A percentile compares a stretch with the other conserved stretches of the same genome.
Conservation (phyloP, 495 filamentous ascomycete species). For the Penicillium longicatenatum region DNA sequence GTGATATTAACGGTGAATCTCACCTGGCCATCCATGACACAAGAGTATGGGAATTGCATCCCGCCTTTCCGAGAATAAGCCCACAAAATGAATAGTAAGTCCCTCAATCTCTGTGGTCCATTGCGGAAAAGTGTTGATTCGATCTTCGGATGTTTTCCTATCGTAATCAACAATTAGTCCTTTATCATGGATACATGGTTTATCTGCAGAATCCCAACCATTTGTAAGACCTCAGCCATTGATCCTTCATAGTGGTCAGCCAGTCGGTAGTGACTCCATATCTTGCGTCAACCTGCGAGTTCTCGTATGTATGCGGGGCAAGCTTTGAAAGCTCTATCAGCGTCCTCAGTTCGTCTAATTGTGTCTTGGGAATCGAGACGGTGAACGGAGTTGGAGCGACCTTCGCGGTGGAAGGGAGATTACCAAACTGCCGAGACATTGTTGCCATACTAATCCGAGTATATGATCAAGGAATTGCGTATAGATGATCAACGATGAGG, state of each 20-base stretch:
- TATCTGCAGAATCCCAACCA: conserved; percentile 33
- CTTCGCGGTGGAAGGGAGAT: conserved; percentile 28
- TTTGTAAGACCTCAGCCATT: conserved; percentile 51
- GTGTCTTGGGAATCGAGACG: conserved; percentile 43
- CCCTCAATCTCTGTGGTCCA: conserved; percentile 55
- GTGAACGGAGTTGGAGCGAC: conserved; percentile 39
- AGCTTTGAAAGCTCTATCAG: conserved; percentile 55
- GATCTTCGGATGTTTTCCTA: conserved; percentile 53
- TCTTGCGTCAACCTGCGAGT: conserved; percentile 40
- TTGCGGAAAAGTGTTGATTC: conserved; percentile 66
- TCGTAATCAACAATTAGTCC: background rate
- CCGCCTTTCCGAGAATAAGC: conserved; percentile 57
- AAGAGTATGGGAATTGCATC: conserved; percentile 64
- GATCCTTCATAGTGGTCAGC: conserved; percentile 54
- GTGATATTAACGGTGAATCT: background rate
- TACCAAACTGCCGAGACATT: conserved; percentile 34
- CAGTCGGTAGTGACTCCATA: conserved; percentile 60
- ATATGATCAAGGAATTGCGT: background rate
- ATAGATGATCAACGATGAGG: background rate
- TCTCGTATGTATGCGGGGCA: conserved; percentile 54
- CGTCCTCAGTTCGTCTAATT: conserved; percentile 49
- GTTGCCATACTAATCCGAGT: background rate
- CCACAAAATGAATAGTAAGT: conserved; percentile 61
- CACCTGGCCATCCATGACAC: conserved; percentile 64
- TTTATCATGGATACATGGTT: background rate